These are phyloP conservation scores for Lippia alba DNA, from an alignment of 305 asterid genomes.

Conservation along the genomic window DNA sequence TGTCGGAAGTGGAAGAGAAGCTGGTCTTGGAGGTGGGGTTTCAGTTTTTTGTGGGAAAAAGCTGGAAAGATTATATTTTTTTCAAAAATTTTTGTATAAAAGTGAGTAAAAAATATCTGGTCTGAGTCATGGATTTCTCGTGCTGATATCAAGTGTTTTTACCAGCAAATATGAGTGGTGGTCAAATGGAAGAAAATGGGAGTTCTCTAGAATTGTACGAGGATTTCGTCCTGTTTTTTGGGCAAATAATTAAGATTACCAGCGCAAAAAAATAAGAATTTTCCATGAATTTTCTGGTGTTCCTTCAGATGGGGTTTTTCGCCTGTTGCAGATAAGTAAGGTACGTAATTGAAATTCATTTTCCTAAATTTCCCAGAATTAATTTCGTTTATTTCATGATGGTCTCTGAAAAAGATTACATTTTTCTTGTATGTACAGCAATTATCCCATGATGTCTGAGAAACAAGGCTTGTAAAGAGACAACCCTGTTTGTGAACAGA, in stretches of 20 bases:
- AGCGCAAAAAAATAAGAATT: not conserved
- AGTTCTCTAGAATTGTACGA: slow-evolving; percentile 25
- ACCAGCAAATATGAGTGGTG: slow-evolving; percentile 12
- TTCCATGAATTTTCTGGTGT: slow-evolving; percentile 18
- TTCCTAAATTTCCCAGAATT: slow-evolving; percentile 15
- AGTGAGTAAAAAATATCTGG: slow-evolving; percentile 27
- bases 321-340: slow-evolving; percentile 30
- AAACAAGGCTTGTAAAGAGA: slow-evolving; percentile 21
- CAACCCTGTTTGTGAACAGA: slow-evolving; percentile 33
- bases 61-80: slow-evolving; percentile 12
- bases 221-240: not conserved
- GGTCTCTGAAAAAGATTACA: slow-evolving; percentile 12
- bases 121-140: slow-evolving; percentile 28
- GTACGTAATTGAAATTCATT: slow-evolving; percentile 31
- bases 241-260: not conserved
- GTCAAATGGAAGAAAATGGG: slow-evolving; percentile 29
- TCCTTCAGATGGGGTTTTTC: slow-evolving; percentile 36
- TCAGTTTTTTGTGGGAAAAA: slow-evolving; percentile 9
- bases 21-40: slow-evolving; percentile 21
- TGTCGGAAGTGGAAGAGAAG: slow-evolving; percentile 18
- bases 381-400: slow-evolving; percentile 1
- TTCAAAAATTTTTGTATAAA: slow-evolving; percentile 8
- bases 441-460: slow-evolving; percentile 32
- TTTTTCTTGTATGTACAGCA: slow-evolving; percentile 39
- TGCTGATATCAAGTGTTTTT: slow-evolving; percentile 15